phyloP scores from a whole-genome alignment of 352 stramenopile genomes.

The Globisporangium cederbergense region DNA sequence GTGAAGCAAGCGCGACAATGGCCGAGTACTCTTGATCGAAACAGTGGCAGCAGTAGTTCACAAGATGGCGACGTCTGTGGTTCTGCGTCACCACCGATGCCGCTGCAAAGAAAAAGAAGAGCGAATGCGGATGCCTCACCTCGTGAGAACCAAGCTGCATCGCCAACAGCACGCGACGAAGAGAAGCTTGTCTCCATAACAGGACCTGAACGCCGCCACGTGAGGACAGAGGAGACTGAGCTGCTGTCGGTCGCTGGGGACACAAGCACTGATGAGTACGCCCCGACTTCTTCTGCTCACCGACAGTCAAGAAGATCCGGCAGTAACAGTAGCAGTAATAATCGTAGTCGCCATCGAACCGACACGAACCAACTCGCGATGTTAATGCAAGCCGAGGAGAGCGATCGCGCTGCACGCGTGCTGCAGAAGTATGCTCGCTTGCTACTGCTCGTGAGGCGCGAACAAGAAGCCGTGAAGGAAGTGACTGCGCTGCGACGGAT shows the following conservation, averaged over 20 bases:
- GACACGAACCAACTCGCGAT: not conserved
- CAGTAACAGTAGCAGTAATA: not conserved
- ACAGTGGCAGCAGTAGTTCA: not conserved
- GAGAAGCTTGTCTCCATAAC: not conserved
- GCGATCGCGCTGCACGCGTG: conserved; percentile 16
- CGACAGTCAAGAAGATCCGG: conserved; percentile 1
- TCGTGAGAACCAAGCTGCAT: not conserved
- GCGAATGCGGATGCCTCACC: no score
- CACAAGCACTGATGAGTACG: not conserved
- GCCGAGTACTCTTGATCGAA: not conserved
- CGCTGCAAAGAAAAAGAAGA: not conserved
- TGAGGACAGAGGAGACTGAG: not conserved
- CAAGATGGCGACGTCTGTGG: not conserved
- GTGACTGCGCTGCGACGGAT: conserved; percentile 11
- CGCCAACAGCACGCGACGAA: not conserved
- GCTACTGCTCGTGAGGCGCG: conserved; percentile 21
- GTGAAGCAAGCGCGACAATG: not conserved
- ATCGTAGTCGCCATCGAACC: no score
- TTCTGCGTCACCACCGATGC: not conserved
- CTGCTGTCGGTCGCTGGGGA: not conserved
- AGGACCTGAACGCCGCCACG: not conserved
- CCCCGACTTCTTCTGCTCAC: not conserved
- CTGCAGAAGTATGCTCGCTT: conserved; percentile 26
- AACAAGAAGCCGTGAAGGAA: conserved; percentile 14
- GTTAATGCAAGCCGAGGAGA: conserved; percentile 8